Conservation (phyloP, 306 rosid species). For the Erythrophleum fordii region DNA sequence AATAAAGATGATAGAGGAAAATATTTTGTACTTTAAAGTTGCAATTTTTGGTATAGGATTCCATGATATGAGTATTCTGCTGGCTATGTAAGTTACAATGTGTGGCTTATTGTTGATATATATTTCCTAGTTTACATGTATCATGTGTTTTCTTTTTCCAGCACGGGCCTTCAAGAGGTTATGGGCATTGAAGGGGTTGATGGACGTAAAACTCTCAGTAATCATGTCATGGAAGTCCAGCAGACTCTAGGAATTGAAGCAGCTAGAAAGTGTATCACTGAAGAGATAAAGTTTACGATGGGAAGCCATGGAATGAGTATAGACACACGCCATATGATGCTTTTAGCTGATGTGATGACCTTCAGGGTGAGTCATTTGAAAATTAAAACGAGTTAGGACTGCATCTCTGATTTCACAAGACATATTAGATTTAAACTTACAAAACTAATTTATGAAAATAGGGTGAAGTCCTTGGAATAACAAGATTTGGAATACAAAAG, state of each 20-base stretch:
- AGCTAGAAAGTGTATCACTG: constrained; percentile 80
- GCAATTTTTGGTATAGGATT: neutral
- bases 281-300: constrained; percentile 81
- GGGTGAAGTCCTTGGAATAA: constrained; percentile 93
- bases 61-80: neutral
- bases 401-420: constrained; percentile 18
- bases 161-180: constrained; percentile 76
- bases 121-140: constrained; percentile 5
- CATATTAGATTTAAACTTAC: constrained; percentile 15
- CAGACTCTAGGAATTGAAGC: constrained; percentile 90
- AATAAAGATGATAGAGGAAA: neutral
- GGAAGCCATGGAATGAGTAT: constrained; percentile 83
- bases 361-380: constrained; percentile 64
- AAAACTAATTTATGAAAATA: constrained; percentile 39
- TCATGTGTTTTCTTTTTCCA: constrained; percentile 35
- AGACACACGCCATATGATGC: constrained; percentile 94
- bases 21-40: too few species aligned
- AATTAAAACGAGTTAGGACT: constrained; percentile 12
- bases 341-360: constrained; percentile 95
- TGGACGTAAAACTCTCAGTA: constrained; percentile 71
- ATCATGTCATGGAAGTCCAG: constrained; percentile 80
- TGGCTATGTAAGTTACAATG: neutral
- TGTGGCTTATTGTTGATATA: neutral
- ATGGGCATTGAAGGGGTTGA: constrained; percentile 88
- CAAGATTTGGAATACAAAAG: constrained; percentile 90